Percentiles rank a stretch among this genome's conserved stretches.
Evolutionary conservation across 768 basidiomycete species (phyloP).

Genomic region (Hirschioporus abietinus): DNA sequence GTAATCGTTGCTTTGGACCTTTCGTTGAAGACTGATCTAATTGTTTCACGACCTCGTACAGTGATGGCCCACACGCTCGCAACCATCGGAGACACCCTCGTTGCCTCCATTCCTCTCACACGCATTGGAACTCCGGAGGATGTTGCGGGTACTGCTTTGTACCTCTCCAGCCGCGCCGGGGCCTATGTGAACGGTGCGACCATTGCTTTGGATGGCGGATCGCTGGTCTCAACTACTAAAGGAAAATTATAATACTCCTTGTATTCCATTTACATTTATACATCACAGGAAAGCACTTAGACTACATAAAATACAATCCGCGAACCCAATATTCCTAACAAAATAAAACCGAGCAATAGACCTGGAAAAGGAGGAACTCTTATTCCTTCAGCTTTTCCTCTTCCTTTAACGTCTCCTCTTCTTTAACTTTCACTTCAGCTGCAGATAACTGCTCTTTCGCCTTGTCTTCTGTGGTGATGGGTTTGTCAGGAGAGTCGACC

Average conservation of each 20-base stretch:
- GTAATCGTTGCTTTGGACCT: constrained; percentile 8
- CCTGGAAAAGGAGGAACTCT: neutral
- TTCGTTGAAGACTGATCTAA: constrained; percentile 5
- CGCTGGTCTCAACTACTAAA: constrained; percentile 30
- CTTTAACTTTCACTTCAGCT: constrained; percentile 9
- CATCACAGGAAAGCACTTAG: neutral
- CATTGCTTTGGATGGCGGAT: constrained; percentile 57
- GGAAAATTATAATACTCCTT: neutral
- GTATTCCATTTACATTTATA: neutral
- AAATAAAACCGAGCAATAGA: constrained; percentile 7
- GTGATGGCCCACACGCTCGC: constrained; percentile 54
- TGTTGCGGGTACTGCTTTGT: constrained; percentile 57
- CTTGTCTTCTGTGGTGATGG: constrained; percentile 3
- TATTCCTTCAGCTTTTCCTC: constrained; percentile 7
- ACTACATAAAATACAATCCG: neutral
- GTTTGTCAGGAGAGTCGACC: constrained; percentile 6
- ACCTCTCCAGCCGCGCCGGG: constrained; percentile 54
- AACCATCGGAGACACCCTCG: constrained; percentile 37
- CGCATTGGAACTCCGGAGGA: constrained; percentile 62
- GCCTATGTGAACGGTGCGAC: constrained; percentile 62
- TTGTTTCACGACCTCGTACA: constrained; percentile 15
- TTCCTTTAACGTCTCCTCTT: constrained; percentile 12
- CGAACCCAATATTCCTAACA: constrained; percentile 2
- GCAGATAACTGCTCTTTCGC: neutral
- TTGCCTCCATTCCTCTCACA: constrained; percentile 39